Conservation (phyloP, 441 rosid species). For the Populus hybrid region DNA sequence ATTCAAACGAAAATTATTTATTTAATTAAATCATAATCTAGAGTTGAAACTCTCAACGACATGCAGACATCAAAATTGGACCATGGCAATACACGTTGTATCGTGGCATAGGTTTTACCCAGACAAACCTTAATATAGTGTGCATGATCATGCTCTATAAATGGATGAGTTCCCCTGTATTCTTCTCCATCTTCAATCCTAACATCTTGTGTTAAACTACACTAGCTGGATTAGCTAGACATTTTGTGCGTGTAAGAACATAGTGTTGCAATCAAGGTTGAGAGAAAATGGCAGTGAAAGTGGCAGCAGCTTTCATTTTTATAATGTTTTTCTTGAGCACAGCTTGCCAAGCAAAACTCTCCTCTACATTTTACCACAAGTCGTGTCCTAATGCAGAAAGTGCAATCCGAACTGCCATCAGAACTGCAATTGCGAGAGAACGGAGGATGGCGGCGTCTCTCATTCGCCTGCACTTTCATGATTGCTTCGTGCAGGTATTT, state of each 20-base stretch:
- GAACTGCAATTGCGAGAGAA: slow-evolving; percentile 44
- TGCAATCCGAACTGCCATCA: slow-evolving; percentile 44
- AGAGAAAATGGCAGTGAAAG: neutral
- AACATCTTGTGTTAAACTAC: neutral
- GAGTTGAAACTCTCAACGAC: neutral
- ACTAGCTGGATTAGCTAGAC: neutral
- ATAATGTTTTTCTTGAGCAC: neutral
- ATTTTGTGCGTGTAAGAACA: neutral
- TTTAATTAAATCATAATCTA: no score
- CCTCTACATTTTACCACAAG: slow-evolving; percentile 41
- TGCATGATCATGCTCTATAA: neutral
- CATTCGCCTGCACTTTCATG: slow-evolving; percentile 60
- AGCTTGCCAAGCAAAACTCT: slow-evolving; percentile 40
- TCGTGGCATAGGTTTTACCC: neutral
- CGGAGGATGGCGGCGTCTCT: slow-evolving; percentile 67
- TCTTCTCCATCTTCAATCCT: neutral
- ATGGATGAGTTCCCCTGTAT: neutral
- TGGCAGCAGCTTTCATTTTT: neutral
- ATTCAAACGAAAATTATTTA: no score
- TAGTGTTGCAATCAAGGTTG: neutral
- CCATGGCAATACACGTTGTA: neutral
- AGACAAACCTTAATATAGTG: neutral
- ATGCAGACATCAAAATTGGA: neutral
- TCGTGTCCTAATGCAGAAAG: slow-evolving; percentile 46
- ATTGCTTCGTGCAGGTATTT: slow-evolving; percentile 57